Base-by-base conservation (phyloP, 371 early-diverging fungal species). In the Aphelidium insulamus region DNA sequence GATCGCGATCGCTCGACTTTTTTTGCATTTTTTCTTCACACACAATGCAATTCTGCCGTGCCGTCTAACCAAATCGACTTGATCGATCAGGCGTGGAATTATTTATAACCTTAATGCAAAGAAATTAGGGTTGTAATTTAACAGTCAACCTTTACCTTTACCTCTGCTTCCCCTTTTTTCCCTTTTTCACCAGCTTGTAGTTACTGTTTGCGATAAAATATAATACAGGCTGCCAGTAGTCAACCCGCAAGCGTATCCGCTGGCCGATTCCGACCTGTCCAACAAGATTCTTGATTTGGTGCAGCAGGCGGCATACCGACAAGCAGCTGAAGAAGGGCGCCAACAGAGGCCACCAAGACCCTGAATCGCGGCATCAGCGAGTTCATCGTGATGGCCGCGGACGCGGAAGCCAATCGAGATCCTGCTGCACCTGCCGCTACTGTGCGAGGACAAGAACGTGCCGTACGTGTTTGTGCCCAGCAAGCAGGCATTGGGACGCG, bases 371-470 rank as follows among this genome's bases (percentile, higher is more conserved):
- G 97, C 62, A 91, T 87, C 45, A 75, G 94, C 40, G 90, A 97
- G 62, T 90, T 98, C 56, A 87, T 98, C 47, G 72, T 99, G 47
- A 75, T 99, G 77, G 85, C 98, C 41, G 94, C 90, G 45, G 97
- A 98, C 62, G 72, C 90, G 37, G 84, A n/a, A 83, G 57, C 98
- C 98, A 22, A 66, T 94, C 34, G 97, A 94, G 53, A 91, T 99
- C 48, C 66, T 94, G 34, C 69, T 91, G 32, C 90, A 97, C 63
- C 57, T 98, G 37, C 94, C 97, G 28, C 71, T 95, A 12, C 64
- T 97, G 40, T 97, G 98, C 66, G 98, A 97, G 66, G 98, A 97
- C 62, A 97, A 99, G 80, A 90, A 92, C 68, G 92, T 94, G 35
- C 88, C 92, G 26, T 94, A 90, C 57, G 87, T 95, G 34, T 91